Evolutionary conservation across 2,329 filamentous ascomycete species (phyloP).

Genomic region (Fusarium robinianum): DNA sequence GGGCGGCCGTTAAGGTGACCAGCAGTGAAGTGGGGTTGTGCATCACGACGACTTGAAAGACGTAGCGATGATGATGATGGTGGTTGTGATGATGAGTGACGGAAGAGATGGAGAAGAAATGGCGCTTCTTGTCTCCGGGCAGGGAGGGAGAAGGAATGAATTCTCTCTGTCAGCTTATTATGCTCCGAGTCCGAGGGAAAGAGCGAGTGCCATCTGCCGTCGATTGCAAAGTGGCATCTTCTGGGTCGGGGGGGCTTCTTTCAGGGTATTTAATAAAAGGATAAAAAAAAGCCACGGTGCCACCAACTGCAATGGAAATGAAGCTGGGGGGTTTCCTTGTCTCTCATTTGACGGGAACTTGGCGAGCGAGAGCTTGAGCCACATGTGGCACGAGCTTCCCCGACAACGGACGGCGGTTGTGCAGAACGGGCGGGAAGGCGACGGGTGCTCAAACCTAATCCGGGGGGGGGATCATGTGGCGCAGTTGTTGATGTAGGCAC

Average conservation of each 20-base stretch:
- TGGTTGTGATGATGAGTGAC: neutral
- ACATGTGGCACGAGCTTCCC: conserved; percentile 27
- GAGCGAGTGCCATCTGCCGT: conserved; percentile 15
- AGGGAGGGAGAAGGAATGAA: neutral
- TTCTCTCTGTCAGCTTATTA: conserved; percentile 3
- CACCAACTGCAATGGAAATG: conserved; percentile 20
- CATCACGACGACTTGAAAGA: conserved; percentile 47
- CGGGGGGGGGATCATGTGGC: conserved; percentile 26
- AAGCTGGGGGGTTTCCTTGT: conserved; percentile 17
- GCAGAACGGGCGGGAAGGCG: conserved; percentile 1
- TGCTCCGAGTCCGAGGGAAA: conserved; percentile 12
- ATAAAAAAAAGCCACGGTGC: conserved; percentile 41
- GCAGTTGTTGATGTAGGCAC: conserved; percentile 6
- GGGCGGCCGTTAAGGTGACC: conserved; percentile 55
- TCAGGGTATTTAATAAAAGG: conserved; percentile 15
- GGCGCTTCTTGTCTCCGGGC: no score
- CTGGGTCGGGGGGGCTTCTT: conserved; percentile 18
- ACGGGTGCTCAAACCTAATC: conserved; percentile 15
- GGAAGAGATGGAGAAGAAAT: conserved; percentile 1
- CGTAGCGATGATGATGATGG: no score
- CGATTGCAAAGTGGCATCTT: conserved; percentile 38
- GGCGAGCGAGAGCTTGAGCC: conserved; percentile 35
- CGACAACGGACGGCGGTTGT: no score
- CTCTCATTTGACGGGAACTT: conserved; percentile 18
- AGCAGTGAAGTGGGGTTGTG: conserved; percentile 56